Evolutionary conservation across 2,329 filamentous ascomycete genomes (phyloP), one percentile per base, ranked within the genome.

Genomic region (Colletotrichum lupini): DNA sequence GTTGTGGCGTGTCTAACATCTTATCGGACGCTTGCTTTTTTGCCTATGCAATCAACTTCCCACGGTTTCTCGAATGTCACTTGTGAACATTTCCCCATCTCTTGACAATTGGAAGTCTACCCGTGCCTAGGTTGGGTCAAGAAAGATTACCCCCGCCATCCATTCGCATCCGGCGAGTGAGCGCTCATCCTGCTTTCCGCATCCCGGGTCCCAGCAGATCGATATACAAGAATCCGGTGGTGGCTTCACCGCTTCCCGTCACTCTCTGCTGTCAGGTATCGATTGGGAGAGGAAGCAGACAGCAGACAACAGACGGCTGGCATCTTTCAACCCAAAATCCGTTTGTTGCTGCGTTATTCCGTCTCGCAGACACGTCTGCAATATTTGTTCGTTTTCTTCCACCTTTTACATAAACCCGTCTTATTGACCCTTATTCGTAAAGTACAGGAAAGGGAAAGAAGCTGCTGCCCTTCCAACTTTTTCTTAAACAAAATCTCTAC

Each of bases 1-100:
- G 46, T 68, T 35, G 46, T 30, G 16, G 42, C 32, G 56, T 67
- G 63, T 67, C 63, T 32, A 52, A 61, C 56, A 37, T 61, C 32
- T 46, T 61, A 60, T 71, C 56, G 46, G 42, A 11, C 46, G 28
- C 14, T 62, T 72, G 35, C 63, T 71, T 72, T 61, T 68, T 49
- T 12, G 26, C 52, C 30, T 35, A 35, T 35, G 30, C 24, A 53
- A 37, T 14, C 22, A 52, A 19, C 55, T 22, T 46, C 57, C 26
- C 24, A 22, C 11, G 19, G 5, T 26, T 65, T 46, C 14, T 61
- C 11, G 16, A 16, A 55, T 30, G 30, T 49, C 9, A n/a, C 16
- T 53, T 30, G 19, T 28, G 26, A 35, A n/a, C 35, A 11, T 8
- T 28, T 5, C 16, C 4, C 42, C 16, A 49, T 49, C 19, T 49